These are phyloP conservation scores for Plectosphaerella cucumerina DNA, from an alignment of 2,329 filamentous ascomycete species.

Conservation along the genomic window DNA sequence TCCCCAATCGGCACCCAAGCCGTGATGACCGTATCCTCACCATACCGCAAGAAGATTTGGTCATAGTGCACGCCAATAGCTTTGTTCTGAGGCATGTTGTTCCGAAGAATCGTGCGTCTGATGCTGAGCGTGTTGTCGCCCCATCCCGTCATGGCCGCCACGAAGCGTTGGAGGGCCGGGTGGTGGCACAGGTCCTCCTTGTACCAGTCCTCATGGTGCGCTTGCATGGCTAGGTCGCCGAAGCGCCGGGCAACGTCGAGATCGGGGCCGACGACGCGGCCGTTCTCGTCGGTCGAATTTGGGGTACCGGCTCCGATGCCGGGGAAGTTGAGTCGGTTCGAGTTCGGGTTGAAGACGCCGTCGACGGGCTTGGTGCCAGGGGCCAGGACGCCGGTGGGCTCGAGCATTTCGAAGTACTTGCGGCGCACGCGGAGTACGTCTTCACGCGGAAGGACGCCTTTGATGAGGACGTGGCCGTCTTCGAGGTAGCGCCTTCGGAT, in stretches of 20 bases:
- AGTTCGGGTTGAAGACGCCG: conserved; percentile 40
- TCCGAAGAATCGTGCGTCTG: conserved; percentile 45
- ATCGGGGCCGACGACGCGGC: background rate
- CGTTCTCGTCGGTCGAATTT: conserved; percentile 22
- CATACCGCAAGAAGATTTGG: conserved; percentile 52
- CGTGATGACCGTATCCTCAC: conserved; percentile 50
- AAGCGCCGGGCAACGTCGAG: conserved; percentile 13
- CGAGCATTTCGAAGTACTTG: conserved; percentile 49
- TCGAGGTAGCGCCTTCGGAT: conserved; percentile 28
- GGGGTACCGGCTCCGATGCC: conserved; percentile 47
- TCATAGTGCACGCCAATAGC: conserved; percentile 59
- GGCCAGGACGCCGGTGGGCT: conserved; percentile 52
- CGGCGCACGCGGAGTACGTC: conserved; percentile 48
- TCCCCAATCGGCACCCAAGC: conserved; percentile 56
- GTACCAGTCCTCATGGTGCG: conserved; percentile 50
- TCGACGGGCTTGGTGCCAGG: conserved; percentile 45
- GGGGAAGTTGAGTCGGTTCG: conserved; percentile 15
- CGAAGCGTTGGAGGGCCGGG: conserved; percentile 41
- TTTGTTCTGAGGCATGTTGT: conserved; percentile 53
- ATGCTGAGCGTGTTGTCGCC: conserved; percentile 36
- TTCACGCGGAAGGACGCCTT: conserved; percentile 45
- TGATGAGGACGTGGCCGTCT: conserved; percentile 53
- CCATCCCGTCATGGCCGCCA: conserved; percentile 51
- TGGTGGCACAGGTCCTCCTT: conserved; percentile 46
- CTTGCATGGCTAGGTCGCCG: conserved; percentile 40